Evolutionary conservation across 306 rosid genomes (phyloP), one percentile per base, ranked within the genome.

Genomic region (Quercus mongolica): DNA sequence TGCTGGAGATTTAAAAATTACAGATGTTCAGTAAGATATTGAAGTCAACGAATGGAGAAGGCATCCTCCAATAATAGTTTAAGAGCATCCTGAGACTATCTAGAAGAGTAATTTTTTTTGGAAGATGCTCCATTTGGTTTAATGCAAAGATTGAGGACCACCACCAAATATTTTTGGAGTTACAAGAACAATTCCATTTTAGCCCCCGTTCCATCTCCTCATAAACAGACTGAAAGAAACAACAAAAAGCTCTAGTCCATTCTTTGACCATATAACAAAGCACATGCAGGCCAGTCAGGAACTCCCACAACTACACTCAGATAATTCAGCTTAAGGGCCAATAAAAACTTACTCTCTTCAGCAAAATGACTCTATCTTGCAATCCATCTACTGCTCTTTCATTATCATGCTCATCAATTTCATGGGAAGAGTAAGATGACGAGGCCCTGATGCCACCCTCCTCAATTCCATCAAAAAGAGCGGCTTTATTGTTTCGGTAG

Each of bases 381-480:
- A 94, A 83, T 78, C 97, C 98, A 21, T 90, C 97, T 73, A 94
- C 52, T 69, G 94, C 97, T 74, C 87, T 82, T 72, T 92, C 98
- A 76, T 94, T 94, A 63, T 90, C 97, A 10, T 92, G 98, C 80
- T 94, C 98, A 85, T 92, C 96, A 69, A 94, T 94, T 88, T 94
- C 98, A 85, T 94, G 97, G 74, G 87, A 61, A 26, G 83, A 84
- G 81, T 87, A 88, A 49, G 90, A 86, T 4, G 90, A 76, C 28
- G 92, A 79, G 35, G 90, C 85, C 78, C 90, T 79, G 18, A 88
- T 82, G 80, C 90, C 92, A 69, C 92, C 92, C 83, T 88, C 92
- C 84, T 88, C 92, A 56, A 88, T 88, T 76, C 88, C 92, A 75
- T 88, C 92, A 25, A 86, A 88, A 80, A 88, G 92, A 55, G 88